Evolutionary conservation across 441 rosid species (phyloP).

Genomic region (Theobroma grandiflorum): DNA sequence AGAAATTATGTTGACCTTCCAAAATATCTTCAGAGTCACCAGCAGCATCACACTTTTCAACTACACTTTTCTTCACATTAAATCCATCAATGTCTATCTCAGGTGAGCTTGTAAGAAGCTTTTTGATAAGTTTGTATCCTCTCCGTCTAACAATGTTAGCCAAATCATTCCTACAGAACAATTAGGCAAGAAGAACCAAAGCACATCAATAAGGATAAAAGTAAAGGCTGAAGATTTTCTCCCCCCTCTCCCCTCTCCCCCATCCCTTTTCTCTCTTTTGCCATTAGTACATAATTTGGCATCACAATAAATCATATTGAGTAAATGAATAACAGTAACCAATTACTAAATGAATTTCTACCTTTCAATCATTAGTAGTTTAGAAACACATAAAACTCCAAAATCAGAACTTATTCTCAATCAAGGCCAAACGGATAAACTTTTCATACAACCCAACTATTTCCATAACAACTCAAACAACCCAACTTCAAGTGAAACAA

Average conservation of each 20-base stretch:
- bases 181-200: slow-evolving; percentile 7
- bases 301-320: neutral
- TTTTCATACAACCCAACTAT: neutral
- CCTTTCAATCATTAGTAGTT: neutral
- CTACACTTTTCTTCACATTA: slow-evolving; percentile 30
- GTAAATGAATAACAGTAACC: neutral
- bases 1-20: slow-evolving; percentile 50
- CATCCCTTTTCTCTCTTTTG: neutral
- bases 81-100: slow-evolving; percentile 37
- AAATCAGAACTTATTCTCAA: neutral
- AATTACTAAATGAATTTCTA: neutral
- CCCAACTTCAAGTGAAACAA: slow-evolving; percentile 6
- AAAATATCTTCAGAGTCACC: slow-evolving; percentile 26
- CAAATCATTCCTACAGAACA: slow-evolving; percentile 73
- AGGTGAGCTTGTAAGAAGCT: slow-evolving; percentile 61
- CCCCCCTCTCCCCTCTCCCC: neutral
- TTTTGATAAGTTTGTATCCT: slow-evolving; percentile 72
- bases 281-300: neutral
- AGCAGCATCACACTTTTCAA: slow-evolving; percentile 31
- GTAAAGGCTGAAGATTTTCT: neutral
- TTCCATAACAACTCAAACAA: neutral
- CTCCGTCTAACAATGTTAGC: slow-evolving; percentile 87
- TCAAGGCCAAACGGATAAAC: slow-evolving; percentile 10
- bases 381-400: slow-evolving; percentile 10
- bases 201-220: neutral